Conservation (phyloP, 169 alveolate genomes). For the Babesia ovata region DNA sequence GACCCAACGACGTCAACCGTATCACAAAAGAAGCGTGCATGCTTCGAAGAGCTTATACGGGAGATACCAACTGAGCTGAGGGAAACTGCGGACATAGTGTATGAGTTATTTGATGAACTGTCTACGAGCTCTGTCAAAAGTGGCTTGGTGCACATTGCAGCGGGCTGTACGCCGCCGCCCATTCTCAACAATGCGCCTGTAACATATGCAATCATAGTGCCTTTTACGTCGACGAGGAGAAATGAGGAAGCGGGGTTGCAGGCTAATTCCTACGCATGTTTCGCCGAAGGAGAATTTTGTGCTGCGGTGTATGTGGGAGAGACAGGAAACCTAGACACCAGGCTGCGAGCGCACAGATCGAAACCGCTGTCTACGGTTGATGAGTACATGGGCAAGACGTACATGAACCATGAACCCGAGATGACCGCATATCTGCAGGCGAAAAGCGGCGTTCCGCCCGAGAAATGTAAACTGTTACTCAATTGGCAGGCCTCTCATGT, state of each 20-base stretch:
- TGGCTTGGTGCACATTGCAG: constrained; percentile 27
- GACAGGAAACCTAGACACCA: constrained; percentile 41
- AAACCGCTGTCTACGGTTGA: constrained; percentile 24
- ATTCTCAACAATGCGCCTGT: constrained; percentile 36
- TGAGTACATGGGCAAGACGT: constrained; percentile 30
- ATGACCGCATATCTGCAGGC: constrained; percentile 28
- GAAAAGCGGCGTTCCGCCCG: not conserved
- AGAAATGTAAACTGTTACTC: not conserved
- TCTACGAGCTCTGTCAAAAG: not conserved
- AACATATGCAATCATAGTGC: constrained; percentile 36
- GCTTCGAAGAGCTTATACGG: not conserved
- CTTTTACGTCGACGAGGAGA: not conserved
- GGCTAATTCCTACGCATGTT: not conserved
- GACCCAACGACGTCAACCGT: not conserved
- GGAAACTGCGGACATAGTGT: not conserved
- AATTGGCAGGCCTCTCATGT: constrained; percentile 22
- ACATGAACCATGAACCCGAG: constrained; percentile 33
- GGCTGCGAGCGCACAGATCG: constrained; percentile 46
- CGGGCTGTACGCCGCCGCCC: constrained; percentile 61
- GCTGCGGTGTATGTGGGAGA: constrained; percentile 63
- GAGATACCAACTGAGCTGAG: not conserved
- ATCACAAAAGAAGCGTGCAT: not conserved
- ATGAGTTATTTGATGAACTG: not conserved
- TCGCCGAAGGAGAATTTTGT: not conserved
- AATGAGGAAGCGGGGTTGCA: not conserved